A percentile compares a stretch with the other conserved stretches of the same genome.
Evolutionary conservation across 306 rosid species (phyloP).

Genomic region (Castanea mollissima): DNA sequence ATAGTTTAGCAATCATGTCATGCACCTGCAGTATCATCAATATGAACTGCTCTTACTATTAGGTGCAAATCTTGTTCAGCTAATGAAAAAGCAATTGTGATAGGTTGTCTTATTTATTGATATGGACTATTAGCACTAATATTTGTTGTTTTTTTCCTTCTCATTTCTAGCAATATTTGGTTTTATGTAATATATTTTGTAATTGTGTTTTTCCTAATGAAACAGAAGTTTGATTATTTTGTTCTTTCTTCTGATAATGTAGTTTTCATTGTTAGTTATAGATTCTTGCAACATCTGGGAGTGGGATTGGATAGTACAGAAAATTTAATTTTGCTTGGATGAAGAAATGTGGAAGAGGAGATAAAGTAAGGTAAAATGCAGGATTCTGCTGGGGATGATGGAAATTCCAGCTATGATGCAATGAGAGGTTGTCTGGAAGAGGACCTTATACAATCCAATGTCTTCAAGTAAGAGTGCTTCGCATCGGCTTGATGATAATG

Average conservation of each 20-base stretch:
- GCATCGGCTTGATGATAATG: conserved; percentile 22
- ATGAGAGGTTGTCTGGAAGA: conserved; percentile 21
- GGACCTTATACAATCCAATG: conserved; percentile 36
- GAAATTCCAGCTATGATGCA: conserved; percentile 7
- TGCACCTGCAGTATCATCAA: no score
- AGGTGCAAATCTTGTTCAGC: no score
- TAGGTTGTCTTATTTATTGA: no score
- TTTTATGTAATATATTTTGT: neutral
- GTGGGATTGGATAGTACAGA: neutral
- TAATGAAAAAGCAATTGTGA: no score
- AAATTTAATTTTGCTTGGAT: neutral
- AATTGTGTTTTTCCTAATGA: neutral
- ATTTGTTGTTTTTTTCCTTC: no score
- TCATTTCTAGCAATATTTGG: neutral
- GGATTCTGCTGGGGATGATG: conserved; percentile 20
- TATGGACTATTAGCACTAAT: no score
- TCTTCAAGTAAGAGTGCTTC: conserved; percentile 35
- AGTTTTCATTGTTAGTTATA: neutral
- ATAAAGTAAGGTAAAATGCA: conserved; percentile 35
- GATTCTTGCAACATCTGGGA: conserved; percentile 3
- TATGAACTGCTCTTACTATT: no score
- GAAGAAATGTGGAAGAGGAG: neutral
- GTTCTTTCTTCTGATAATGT: neutral
- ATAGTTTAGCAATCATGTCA: no score
- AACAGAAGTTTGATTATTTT: neutral